Conservation (phyloP, 2,329 filamentous ascomycete genomes). For the Decorospora gaudefroyi region DNA sequence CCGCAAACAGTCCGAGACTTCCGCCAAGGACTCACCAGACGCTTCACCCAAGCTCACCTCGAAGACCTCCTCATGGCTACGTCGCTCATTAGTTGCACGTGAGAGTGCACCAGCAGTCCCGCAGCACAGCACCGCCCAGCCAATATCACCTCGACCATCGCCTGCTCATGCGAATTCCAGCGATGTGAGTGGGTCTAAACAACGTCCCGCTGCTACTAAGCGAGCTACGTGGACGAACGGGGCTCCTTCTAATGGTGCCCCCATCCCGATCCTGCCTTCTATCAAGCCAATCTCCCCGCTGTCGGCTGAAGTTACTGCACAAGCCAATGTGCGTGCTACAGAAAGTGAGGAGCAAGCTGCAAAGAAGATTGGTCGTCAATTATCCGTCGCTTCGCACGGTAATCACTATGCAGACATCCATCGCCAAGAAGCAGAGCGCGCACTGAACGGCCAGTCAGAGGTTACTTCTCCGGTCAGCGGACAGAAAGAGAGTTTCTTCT, state of each 20-base stretch:
- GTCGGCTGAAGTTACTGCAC: constrained; percentile 89
- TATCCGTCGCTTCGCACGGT: constrained; percentile 88
- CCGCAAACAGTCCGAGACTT: constrained; percentile 86
- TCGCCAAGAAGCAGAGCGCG: constrained; percentile 86
- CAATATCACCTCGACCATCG: constrained; percentile 50
- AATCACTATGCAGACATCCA: constrained; percentile 93
- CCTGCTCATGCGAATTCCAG: constrained; percentile 52
- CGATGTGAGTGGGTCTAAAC: constrained; percentile 54
- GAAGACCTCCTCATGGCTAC: constrained; percentile 91
- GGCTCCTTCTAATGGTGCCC: constrained; percentile 71
- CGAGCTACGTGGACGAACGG: constrained; percentile 93
- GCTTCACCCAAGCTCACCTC: constrained; percentile 65
- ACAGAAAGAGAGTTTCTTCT: constrained; percentile 97
- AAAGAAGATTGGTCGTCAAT: constrained; percentile 93
- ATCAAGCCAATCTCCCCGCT: constrained; percentile 94
- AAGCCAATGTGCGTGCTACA: constrained; percentile 70
- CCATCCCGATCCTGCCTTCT: constrained; percentile 94
- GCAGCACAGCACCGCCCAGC: constrained; percentile 50
- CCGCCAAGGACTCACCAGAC: constrained; percentile 62
- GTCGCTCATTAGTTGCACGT: constrained; percentile 86
- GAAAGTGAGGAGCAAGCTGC: constrained; percentile 66
- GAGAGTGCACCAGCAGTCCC: constrained; percentile 67
- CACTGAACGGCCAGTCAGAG: constrained; percentile 79
- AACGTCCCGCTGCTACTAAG: constrained; percentile 68
- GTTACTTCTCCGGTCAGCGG: constrained; percentile 75